Percentiles rank a stretch among this genome's conserved stretches.
phyloP scores from a whole-genome alignment of 495 filamentous ascomycete species.

The Hypoxylon rickii region DNA sequence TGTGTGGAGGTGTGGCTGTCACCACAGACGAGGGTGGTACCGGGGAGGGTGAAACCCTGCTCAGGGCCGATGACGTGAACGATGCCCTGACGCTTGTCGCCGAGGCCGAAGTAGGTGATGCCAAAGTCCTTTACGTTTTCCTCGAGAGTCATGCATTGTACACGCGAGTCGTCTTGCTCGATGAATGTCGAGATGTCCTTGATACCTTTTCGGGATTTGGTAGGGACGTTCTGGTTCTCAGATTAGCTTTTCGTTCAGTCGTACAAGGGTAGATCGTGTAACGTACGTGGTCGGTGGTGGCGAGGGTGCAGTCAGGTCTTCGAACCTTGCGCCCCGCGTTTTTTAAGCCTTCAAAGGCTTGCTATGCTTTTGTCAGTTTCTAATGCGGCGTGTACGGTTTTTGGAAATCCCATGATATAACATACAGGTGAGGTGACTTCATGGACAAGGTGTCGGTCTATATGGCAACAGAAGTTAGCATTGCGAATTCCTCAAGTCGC shows the following conservation, averaged over 20 bases:
- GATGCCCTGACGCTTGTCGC: constrained; percentile 95
- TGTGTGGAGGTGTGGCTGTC: constrained; percentile 98
- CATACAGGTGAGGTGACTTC: constrained; percentile 93
- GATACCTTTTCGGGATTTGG: constrained; percentile 83
- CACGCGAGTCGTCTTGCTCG: constrained; percentile 88
- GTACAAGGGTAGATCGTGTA: not conserved
- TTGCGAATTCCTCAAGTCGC: not conserved
- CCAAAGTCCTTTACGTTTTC: constrained; percentile 97
- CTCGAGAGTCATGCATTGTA: constrained; percentile 93
- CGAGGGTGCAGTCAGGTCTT: constrained; percentile 93
- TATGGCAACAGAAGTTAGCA: constrained; percentile 20
- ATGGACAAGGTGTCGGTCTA: constrained; percentile 92
- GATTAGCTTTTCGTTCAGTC: constrained; percentile 1
- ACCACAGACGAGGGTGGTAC: constrained; percentile 95
- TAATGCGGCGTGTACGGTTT: not conserved
- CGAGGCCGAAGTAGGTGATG: constrained; percentile 95
- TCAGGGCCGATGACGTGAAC: constrained; percentile 99
- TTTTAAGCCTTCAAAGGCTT: constrained; percentile 95
- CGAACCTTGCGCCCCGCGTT: constrained; percentile 86
- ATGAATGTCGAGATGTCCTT: constrained; percentile 88
- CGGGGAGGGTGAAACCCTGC: constrained; percentile 97
- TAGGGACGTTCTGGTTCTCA: constrained; percentile 77
- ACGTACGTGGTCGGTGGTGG: constrained; percentile 94
- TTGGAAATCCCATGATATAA: constrained; percentile 18
- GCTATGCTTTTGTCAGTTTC: constrained; percentile 51